Evolutionary conservation across 2,329 filamentous ascomycete species (phyloP), one percentile per base, ranked within the genome.

Genomic region (Corinectria fuckeliana): DNA sequence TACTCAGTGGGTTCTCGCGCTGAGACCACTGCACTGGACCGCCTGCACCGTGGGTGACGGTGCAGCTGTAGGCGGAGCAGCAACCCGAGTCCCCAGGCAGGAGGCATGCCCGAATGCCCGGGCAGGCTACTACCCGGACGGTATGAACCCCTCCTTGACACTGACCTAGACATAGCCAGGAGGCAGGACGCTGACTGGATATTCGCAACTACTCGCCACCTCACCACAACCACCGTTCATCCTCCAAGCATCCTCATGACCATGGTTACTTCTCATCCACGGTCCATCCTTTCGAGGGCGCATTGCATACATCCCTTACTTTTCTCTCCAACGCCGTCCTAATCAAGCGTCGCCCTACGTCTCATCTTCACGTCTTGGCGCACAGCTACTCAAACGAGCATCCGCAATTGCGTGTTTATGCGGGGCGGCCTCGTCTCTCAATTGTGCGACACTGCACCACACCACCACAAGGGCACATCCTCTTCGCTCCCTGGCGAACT

Each of bases 151-250:
- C 42, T 18, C 25, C 30, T 28, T 21, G n/a, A 26, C 10, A 18
- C 9, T 14, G 45, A 16, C 11, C 28, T 18, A 13, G 6, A n/a
- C 14, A 28, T 23, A 16, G 41, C 21, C 21, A 18, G 16, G 16
- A 8, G 32, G 13, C 52, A 41, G 34, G 28, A 55, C 48, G 36
- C 16, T 20, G 23, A 20, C 54, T 50, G 28, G 36, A 48, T 25
- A 30, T 45, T 23, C 39, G 48, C 53, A 47, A 26, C 52, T 51
- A 56, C 59, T 70, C 59, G 64, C 64, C 64, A 69, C 60, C 59
- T 63, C 64, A 63, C 38, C 56, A 60, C 56, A 58, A 39, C 58
- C 58, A 58, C 51, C 53, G 39, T 61, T 48, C 23, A 26, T 61
- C 51, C 21, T 36, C 32, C 32, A 14, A 18, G 20, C 30, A 57